These are phyloP conservation scores for Taiwanofungus camphoratus DNA, from an alignment of 1,284 basidiomycete species.

Conservation along the genomic window DNA sequence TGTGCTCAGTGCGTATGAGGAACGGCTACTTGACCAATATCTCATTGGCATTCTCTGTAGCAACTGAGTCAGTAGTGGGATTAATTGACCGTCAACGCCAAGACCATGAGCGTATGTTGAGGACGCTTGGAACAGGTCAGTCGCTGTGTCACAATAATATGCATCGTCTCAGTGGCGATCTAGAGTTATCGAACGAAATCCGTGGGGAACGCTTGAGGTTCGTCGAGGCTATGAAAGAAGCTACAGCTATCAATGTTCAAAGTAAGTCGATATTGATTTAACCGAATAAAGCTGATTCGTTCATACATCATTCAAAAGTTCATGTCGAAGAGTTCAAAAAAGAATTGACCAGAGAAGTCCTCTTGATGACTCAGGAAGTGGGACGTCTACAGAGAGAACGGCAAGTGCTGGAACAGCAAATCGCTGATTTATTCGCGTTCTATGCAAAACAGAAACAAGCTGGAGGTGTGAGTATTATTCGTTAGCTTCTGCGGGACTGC, in stretches of 20 bases:
- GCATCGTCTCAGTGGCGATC: constrained; percentile 1
- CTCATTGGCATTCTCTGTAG: constrained; percentile 25
- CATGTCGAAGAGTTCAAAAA: constrained; percentile 84
- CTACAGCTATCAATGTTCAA: constrained; percentile 80
- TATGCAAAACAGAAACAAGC: constrained; percentile 63
- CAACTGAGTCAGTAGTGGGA: constrained; percentile 51
- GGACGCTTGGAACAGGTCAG: constrained; percentile 58
- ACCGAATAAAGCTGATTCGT: no score
- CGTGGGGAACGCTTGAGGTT: constrained; percentile 79
- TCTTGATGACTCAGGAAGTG: constrained; percentile 70
- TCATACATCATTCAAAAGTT: constrained; percentile 34
- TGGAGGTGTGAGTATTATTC: constrained; percentile 27
- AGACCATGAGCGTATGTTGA: constrained; percentile 65
- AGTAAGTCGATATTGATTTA: constrained; percentile 35
- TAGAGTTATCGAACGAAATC: constrained; percentile 77
- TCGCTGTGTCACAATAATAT: constrained; percentile 2
- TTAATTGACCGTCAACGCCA: constrained; percentile 62
- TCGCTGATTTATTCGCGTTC: constrained; percentile 67
- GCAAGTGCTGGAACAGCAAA: constrained; percentile 67
- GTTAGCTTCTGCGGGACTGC: background rate
- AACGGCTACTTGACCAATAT: no score
- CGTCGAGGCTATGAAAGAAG: constrained; percentile 87
- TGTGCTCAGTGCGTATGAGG: constrained; percentile 28
- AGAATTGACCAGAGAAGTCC: constrained; percentile 68
- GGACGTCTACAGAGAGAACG: constrained; percentile 68